A percentile compares a stretch with the other conserved stretches of the same genome.
Conservation (phyloP, 257 asterid genomes). For the Gentiana dahurica region DNA sequence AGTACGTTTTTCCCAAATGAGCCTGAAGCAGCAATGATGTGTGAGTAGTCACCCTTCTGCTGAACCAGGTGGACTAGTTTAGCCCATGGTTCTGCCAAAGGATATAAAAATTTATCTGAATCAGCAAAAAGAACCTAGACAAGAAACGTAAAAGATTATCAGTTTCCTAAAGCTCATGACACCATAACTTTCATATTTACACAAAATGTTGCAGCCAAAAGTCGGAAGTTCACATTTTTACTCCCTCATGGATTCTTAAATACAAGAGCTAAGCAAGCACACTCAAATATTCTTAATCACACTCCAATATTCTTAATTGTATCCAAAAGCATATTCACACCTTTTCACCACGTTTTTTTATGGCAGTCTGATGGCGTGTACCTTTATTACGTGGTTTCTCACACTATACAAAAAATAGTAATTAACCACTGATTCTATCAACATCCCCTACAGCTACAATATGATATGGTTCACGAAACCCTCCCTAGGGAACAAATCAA, state of each 20-base stretch:
- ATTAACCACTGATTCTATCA: no score
- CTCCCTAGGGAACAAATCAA: no score
- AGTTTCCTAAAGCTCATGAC: not conserved
- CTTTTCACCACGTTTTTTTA: no score
- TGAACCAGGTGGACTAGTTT: slow-evolving; percentile 66
- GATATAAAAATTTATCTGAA: slow-evolving; percentile 60
- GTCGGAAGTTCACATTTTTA: not conserved
- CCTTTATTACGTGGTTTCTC: no score
- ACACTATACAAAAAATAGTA: no score
- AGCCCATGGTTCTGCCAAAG: slow-evolving; percentile 96
- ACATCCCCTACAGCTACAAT: no score
- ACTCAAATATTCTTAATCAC: not conserved
- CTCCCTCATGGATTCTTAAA: not conserved
- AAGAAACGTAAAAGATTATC: slow-evolving; percentile 6
- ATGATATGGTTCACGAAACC: no score
- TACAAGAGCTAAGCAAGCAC: not conserved
- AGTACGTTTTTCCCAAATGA: slow-evolving; percentile 89
- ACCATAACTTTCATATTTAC: not conserved
- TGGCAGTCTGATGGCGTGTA: no score
- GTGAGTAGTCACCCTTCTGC: slow-evolving; percentile 67
- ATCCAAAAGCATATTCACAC: no score
- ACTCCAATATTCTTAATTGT: no score
- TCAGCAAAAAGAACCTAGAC: slow-evolving; percentile 84
- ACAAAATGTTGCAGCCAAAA: not conserved
- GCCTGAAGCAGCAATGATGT: slow-evolving; percentile 69